These are phyloP conservation scores for Populus hybrid DNA, from an alignment of 441 rosid genomes.

Conservation along the genomic window DNA sequence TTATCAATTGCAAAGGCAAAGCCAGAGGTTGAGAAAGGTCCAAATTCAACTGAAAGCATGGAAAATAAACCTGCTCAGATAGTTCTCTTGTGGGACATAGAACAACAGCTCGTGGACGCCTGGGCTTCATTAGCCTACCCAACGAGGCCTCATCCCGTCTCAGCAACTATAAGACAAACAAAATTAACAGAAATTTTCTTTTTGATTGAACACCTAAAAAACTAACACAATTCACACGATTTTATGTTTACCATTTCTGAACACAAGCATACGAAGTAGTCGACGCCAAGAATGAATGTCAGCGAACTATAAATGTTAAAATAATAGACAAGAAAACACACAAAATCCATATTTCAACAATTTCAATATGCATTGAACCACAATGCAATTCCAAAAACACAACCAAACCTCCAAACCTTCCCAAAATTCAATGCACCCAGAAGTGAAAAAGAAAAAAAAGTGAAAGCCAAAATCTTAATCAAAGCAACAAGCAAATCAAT, in stretches of 20 bases:
- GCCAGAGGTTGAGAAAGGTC: background rate
- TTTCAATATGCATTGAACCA: background rate
- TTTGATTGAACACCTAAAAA: background rate
- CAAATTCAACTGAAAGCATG: background rate
- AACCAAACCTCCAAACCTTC: background rate
- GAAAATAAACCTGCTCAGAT: slow-evolving; percentile 67
- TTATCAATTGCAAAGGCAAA: slow-evolving; percentile 11
- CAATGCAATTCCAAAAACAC: background rate
- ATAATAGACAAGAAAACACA: background rate
- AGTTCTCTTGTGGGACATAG: slow-evolving; percentile 93
- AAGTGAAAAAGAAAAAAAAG: background rate
- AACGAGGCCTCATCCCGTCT: slow-evolving; percentile 68
- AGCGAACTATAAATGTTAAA: background rate
- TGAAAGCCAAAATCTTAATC: background rate
- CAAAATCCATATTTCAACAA: background rate
- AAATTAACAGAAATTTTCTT: background rate
- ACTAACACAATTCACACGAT: slow-evolving; percentile 2
- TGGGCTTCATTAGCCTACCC: slow-evolving; percentile 73
- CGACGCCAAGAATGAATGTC: background rate
- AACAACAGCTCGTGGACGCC: slow-evolving; percentile 90
- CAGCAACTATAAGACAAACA: slow-evolving; percentile 55
- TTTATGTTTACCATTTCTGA: background rate
- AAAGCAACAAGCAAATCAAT: background rate
- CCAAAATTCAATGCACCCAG: background rate
- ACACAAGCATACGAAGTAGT: background rate